Evolutionary conservation across 2,329 filamentous ascomycete genomes (phyloP).

Genomic region (Ophiostoma ips): DNA sequence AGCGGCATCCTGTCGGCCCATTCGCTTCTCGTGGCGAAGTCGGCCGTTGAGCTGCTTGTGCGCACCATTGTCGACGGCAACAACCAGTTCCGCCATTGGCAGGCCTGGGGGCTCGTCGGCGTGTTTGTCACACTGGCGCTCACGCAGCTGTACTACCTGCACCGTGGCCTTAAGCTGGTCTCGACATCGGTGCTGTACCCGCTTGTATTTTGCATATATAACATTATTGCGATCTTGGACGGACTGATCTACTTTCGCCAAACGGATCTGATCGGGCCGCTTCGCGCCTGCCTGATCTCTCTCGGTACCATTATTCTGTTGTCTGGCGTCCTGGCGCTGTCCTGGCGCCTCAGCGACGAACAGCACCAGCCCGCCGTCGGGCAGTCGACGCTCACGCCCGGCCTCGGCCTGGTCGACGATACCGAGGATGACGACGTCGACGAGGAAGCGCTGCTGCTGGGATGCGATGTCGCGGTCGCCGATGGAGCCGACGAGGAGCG

Average conservation of each 20-base stretch:
- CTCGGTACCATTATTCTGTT: constrained; percentile 78
- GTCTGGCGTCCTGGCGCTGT: constrained; percentile 76
- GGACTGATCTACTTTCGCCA: constrained; percentile 95
- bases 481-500: constrained; percentile 24
- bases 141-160: constrained; percentile 87
- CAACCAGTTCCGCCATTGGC: constrained; percentile 92
- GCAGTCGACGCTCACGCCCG: constrained; percentile 63
- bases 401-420: constrained; percentile 66
- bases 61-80: constrained; percentile 68
- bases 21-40: constrained; percentile 85
- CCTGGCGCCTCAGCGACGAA: constrained; percentile 80
- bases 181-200: constrained; percentile 94
- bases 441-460: constrained; percentile 36
- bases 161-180: constrained; percentile 83
- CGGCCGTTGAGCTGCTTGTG: constrained; percentile 86
- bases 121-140: constrained; percentile 70
- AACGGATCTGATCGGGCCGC: constrained; percentile 58
- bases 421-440: constrained; percentile 47
- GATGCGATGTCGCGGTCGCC: constrained; percentile 25
- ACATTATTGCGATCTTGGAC: constrained; percentile 95
- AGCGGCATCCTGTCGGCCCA: constrained; percentile 91
- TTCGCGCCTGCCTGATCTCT: constrained; percentile 70
- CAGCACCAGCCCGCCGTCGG: constrained; percentile 46
- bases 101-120: constrained; percentile 83
- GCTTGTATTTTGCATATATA: constrained; percentile 96